Percentiles rank a stretch among this genome's conserved stretches.
Conservation (phyloP, 148 eudicot species). For the Limonium bicolor region DNA sequence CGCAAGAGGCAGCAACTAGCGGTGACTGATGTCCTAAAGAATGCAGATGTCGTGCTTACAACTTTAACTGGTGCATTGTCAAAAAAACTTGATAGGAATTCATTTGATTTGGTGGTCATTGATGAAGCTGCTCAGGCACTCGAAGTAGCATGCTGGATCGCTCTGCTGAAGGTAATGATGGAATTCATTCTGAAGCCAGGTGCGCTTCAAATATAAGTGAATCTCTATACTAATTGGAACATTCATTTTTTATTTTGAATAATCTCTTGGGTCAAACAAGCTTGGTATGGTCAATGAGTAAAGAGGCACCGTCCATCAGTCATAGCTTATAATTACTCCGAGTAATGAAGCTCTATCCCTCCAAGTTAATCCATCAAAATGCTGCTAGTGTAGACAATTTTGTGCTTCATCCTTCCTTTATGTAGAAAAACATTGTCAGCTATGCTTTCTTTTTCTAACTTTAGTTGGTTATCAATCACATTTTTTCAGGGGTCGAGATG, state of each 20-base stretch:
- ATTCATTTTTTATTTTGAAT: no score
- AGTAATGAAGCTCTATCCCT: no score
- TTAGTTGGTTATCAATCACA: constrained; percentile 2
- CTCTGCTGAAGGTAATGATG: constrained; percentile 60
- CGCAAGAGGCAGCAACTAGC: constrained; percentile 95
- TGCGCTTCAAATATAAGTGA: not conserved
- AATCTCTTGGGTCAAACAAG: not conserved
- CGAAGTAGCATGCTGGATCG: constrained; percentile 97
- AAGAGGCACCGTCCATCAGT: no score
- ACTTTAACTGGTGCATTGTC: constrained; percentile 86
- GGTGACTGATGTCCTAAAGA: constrained; percentile 81
- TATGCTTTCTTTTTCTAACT: not conserved
- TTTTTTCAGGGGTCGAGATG: constrained; percentile 76
- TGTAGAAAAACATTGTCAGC: no score
- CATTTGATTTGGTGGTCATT: constrained; percentile 81
- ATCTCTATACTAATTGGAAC: no score
- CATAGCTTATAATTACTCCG: no score
- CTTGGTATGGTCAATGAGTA: not conserved
- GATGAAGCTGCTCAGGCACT: constrained; percentile 99
- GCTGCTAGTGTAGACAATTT: no score
- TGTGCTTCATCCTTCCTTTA: no score
- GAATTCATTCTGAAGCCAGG: not conserved
- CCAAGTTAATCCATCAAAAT: no score
- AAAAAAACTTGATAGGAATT: constrained; percentile 44
- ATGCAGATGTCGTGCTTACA: constrained; percentile 76